Evolutionary conservation across 805 yeast genomes (phyloP).

Genomic region (Spathaspora passalidarum): DNA sequence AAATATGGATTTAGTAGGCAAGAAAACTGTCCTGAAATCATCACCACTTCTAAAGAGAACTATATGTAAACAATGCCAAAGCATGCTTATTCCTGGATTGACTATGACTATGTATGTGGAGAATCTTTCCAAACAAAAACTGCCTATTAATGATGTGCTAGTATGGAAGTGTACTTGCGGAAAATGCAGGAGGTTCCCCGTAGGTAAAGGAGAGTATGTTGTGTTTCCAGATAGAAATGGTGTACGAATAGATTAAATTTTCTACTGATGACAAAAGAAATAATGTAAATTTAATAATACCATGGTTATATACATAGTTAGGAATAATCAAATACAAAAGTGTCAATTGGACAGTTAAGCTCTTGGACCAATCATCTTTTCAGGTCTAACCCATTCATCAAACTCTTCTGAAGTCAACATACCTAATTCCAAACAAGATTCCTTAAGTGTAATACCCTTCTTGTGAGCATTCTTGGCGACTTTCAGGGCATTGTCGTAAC

Average conservation of each 20-base stretch:
- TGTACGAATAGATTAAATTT: background rate
- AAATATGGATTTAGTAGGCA: slow-evolving; percentile 58
- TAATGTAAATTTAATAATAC: background rate
- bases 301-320: background rate
- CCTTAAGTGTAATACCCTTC: slow-evolving; percentile 37
- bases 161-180: slow-evolving; percentile 57
- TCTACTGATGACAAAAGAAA: background rate
- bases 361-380: slow-evolving; percentile 38
- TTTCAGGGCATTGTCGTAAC: slow-evolving; percentile 38
- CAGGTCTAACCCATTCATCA: slow-evolving; percentile 40
- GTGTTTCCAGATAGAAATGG: slow-evolving; percentile 41
- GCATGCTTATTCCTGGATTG: slow-evolving; percentile 48
- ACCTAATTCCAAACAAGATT: slow-evolving; percentile 34
- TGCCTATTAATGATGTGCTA: slow-evolving; percentile 43
- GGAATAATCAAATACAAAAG: background rate
- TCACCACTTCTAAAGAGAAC: slow-evolving; percentile 66
- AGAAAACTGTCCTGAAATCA: slow-evolving; percentile 62
- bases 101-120: slow-evolving; percentile 37
- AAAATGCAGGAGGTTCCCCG: slow-evolving; percentile 52
- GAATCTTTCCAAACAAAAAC: slow-evolving; percentile 36
- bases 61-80: slow-evolving; percentile 65
- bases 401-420: slow-evolving; percentile 32
- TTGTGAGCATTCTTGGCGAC: slow-evolving; percentile 41
- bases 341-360: slow-evolving; percentile 5
- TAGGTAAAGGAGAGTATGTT: slow-evolving; percentile 52